Conservation (phyloP, 1,139 yeast species). For the Geotrichum europaeum region DNA sequence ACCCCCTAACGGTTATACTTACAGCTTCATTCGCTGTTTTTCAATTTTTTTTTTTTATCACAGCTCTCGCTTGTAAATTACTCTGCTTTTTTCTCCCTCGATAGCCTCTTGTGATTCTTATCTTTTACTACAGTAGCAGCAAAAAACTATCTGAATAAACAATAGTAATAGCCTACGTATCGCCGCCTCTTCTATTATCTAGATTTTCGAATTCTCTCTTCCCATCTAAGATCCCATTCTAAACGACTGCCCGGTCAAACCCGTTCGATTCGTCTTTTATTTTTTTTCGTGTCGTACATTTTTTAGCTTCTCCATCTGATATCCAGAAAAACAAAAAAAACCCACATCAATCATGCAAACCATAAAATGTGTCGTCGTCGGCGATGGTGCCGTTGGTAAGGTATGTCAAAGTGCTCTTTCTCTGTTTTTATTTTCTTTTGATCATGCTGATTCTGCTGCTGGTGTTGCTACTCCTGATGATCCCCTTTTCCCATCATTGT, state of each 20-base stretch:
- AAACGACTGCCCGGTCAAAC: neutral
- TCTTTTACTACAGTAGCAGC: no score
- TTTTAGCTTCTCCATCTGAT: neutral
- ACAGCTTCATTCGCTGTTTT: neutral
- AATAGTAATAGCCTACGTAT: neutral
- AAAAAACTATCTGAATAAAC: neutral
- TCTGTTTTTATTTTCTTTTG: neutral
- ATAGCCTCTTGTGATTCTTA: neutral
- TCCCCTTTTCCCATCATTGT: slow-evolving; percentile 1
- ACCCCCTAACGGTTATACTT: neutral
- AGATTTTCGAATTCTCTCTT: no score
- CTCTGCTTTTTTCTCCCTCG: neutral
- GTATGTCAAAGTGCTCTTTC: slow-evolving; percentile 28
- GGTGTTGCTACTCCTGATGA: neutral
- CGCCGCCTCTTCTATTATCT: no score
- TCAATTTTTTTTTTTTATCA: neutral
- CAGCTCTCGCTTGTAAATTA: neutral
- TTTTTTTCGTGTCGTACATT: no score
- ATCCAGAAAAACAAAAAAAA: neutral
- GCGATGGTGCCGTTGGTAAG: slow-evolving; percentile 97
- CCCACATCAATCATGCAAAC: slow-evolving; percentile 53
- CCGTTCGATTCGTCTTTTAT: neutral
- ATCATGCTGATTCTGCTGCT: neutral
- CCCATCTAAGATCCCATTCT: no score
- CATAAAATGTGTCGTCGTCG: slow-evolving; percentile 93